Conservation (phyloP, 768 basidiomycete genomes). For the Pulveroboletus frians region DNA sequence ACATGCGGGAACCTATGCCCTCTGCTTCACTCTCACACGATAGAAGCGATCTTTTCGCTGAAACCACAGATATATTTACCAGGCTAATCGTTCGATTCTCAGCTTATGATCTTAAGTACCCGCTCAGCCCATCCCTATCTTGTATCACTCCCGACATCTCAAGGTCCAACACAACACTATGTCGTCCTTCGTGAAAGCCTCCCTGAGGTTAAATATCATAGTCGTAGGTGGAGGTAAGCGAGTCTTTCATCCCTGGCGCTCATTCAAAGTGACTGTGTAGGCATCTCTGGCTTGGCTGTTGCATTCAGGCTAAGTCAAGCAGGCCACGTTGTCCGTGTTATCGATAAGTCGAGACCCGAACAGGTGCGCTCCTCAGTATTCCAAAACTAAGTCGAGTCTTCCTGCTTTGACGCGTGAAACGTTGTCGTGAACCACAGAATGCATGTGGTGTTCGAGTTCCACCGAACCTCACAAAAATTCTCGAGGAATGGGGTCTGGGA, state of each 20-base stretch:
- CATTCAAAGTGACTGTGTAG: constrained; percentile 1
- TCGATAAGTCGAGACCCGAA: constrained; percentile 45
- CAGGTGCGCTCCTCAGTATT: constrained; percentile 23
- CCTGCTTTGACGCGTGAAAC: background rate
- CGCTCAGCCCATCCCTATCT: background rate
- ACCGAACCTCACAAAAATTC: constrained; percentile 51
- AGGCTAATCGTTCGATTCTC: background rate
- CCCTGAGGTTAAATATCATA: constrained; percentile 10
- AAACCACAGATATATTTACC: background rate
- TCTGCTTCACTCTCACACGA: background rate
- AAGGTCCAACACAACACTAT: background rate
- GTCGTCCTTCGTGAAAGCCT: constrained; percentile 8
- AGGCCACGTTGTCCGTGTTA: constrained; percentile 49
- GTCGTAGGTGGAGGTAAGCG: constrained; percentile 19
- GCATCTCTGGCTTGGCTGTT: constrained; percentile 48
- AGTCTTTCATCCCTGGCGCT: background rate
- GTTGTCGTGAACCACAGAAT: constrained; percentile 18
- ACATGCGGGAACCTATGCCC: background rate
- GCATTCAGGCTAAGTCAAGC: constrained; percentile 50
- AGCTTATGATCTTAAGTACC: background rate
- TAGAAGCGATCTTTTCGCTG: constrained; percentile 5
- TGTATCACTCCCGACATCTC: background rate
- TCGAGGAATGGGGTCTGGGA: constrained; percentile 49
- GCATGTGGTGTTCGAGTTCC: constrained; percentile 41
- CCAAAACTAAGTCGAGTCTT: too few relatives aligned